These are phyloP conservation scores for Aspergillus hancockii DNA, from an alignment of 495 filamentous ascomycete species.

Conservation along the genomic window DNA sequence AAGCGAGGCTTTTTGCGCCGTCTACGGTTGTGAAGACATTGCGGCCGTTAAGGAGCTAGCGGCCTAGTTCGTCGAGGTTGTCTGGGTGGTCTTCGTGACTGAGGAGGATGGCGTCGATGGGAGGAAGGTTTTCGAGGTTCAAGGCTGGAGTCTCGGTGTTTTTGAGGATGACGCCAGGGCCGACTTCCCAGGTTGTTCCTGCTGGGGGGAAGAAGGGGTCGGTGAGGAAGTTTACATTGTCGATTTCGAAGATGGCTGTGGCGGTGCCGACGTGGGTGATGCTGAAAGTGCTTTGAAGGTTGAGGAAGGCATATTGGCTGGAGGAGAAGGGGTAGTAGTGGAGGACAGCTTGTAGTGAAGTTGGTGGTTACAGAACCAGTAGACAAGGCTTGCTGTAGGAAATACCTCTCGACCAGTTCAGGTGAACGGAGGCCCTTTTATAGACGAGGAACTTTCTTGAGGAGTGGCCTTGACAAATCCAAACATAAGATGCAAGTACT, in stretches of 20 bases:
- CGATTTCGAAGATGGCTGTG: constrained; percentile 51
- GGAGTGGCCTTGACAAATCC: too few relatives aligned
- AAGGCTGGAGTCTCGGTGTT: constrained; percentile 37
- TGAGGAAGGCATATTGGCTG: background rate
- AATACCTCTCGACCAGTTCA: too few relatives aligned
- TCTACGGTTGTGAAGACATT: constrained; percentile 52
- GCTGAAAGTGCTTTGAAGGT: constrained; percentile 3
- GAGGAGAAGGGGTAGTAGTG: too few relatives aligned
- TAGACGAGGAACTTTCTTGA: too few relatives aligned
- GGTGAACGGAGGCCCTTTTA: too few relatives aligned
- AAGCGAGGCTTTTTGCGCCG: constrained; percentile 44
- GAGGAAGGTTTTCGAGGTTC: constrained; percentile 39
- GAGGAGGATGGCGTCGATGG: constrained; percentile 53
- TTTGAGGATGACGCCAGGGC: constrained; percentile 27
- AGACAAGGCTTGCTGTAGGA: too few relatives aligned
- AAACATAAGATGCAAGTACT: too few relatives aligned
- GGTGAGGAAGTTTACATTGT: constrained; percentile 49
- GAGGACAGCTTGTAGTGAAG: too few relatives aligned
- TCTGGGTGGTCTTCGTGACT: constrained; percentile 59
- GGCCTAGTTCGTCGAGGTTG: constrained; percentile 49
- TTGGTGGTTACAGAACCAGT: too few relatives aligned
- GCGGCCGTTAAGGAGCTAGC: constrained; percentile 48
- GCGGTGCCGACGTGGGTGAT: constrained; percentile 53
- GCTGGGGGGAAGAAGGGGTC: constrained; percentile 56
- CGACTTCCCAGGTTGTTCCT: constrained; percentile 38